phyloP scores from a whole-genome alignment of 306 rosid genomes.

The Cotoneaster glaucophyllus region DNA sequence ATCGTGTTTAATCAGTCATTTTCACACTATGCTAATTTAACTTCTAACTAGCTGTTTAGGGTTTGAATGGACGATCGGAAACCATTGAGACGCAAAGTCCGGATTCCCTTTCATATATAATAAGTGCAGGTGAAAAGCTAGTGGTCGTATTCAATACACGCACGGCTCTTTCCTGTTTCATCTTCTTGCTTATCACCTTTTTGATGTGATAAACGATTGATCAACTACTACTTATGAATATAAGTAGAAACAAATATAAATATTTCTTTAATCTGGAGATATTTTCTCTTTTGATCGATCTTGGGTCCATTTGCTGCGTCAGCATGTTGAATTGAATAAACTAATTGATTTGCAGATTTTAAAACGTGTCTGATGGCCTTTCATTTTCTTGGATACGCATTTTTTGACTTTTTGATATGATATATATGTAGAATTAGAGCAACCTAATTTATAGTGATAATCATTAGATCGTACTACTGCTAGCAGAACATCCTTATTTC shows the following conservation, averaged over 20 bases:
- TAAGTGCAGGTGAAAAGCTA: background rate
- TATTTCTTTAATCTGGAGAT: background rate
- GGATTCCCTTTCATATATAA: background rate
- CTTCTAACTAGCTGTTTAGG: background rate
- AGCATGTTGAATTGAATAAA: background rate
- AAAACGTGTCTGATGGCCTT: background rate
- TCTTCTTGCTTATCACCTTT: slow-evolving; percentile 3
- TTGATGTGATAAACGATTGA: background rate
- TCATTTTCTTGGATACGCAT: background rate
- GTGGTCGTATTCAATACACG: slow-evolving; percentile 9
- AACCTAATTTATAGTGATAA: too few species aligned
- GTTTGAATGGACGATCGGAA: background rate
- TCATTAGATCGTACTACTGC: too few species aligned
- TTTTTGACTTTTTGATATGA: background rate
- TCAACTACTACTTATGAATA: background rate
- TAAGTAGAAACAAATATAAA: slow-evolving; percentile 2
- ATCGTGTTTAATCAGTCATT: background rate
- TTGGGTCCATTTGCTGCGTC: background rate
- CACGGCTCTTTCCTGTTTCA: slow-evolving; percentile 7
- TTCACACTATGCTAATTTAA: background rate
- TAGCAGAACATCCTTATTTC: too few species aligned
- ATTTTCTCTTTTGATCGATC: background rate
- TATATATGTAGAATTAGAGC: too few species aligned
- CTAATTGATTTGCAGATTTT: background rate
- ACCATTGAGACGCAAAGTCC: background rate